Conservation (phyloP, 306 rosid species). For the Quercus robur region DNA sequence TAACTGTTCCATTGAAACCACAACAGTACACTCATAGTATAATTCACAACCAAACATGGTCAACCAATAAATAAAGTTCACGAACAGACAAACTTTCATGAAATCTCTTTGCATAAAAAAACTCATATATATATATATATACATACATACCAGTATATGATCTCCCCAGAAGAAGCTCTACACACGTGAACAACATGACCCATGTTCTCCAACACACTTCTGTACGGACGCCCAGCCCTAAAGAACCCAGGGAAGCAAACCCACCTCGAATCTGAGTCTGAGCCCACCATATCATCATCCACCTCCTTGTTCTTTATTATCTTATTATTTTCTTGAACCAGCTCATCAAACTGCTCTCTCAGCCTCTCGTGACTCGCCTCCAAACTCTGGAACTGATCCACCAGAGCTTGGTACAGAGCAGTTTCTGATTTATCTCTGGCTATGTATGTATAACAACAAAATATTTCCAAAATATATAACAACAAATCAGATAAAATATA, state of each 20-base stretch:
- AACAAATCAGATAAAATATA: no score
- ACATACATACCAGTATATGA: no score
- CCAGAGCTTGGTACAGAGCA: conserved; percentile 20
- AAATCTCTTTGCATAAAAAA: no score
- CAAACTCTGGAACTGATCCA: conserved; percentile 47
- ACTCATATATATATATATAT: no score
- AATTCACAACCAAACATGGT: no score
- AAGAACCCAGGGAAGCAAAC: conserved; percentile 30
- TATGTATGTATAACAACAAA: not conserved
- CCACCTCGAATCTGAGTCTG: conserved; percentile 16
- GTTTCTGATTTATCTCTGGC: conserved; percentile 13
- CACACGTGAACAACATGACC: no score
- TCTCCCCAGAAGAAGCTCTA: no score
- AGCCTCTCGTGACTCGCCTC: conserved; percentile 50
- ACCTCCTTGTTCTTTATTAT: not conserved
- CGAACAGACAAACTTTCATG: no score
- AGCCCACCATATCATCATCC: not conserved
- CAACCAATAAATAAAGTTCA: no score
- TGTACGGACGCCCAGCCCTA: conserved; percentile 39
- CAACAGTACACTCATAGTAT: no score
- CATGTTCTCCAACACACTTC: conserved; percentile 39
- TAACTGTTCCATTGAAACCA: no score
- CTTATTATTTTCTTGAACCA: conserved; percentile 22
- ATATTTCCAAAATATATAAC: no score
- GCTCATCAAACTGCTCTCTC: conserved; percentile 35